Evolutionary conservation across 805 yeast genomes (phyloP).

Genomic region (Candida pseudofarinosa): DNA sequence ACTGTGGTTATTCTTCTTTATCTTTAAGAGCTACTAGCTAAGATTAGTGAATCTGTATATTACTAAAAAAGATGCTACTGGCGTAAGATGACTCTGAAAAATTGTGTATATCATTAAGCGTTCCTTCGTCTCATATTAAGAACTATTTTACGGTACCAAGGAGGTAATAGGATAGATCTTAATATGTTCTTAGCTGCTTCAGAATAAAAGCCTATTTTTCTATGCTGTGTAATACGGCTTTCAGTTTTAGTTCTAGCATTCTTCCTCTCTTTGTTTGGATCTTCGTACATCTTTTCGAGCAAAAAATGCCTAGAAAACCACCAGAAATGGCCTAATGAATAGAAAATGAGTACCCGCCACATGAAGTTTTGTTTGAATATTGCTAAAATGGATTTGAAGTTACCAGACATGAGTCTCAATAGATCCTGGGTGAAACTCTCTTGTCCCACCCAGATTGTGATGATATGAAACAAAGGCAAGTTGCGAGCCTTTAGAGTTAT

Average conservation of each 20-base stretch:
- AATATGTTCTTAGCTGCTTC: slow-evolving; percentile 3
- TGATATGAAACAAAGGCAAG: slow-evolving; percentile 13
- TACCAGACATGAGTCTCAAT: slow-evolving; percentile 8
- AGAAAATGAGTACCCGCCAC: slow-evolving; percentile 13
- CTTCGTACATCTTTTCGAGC: slow-evolving; percentile 12
- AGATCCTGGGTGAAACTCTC: slow-evolving; percentile 8
- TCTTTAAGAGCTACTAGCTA: too few relatives aligned
- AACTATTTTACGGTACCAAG: slow-evolving; percentile 30
- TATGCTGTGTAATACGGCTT: slow-evolving; percentile 7
- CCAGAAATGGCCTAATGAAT: slow-evolving; percentile 27
- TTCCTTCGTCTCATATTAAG: slow-evolving; percentile 9
- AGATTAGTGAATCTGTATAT: too few relatives aligned
- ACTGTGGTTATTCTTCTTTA: too few relatives aligned
- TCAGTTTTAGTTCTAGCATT: slow-evolving; percentile 10
- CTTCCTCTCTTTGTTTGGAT: slow-evolving; percentile 13
- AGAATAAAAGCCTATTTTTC: slow-evolving; percentile 10
- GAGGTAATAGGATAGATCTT: slow-evolving; percentile 21
- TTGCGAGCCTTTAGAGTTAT: slow-evolving; percentile 17
- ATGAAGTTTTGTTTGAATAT: slow-evolving; percentile 9
- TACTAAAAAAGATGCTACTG: too few relatives aligned
- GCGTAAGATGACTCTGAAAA: too few relatives aligned
- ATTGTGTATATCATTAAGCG: too few relatives aligned
- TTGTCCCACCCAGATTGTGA: slow-evolving; percentile 8
- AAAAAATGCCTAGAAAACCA: slow-evolving; percentile 27
- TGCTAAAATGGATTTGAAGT: slow-evolving; percentile 2